phyloP scores from a whole-genome alignment of 1,284 basidiomycete species.

The Earliella scabrosa region DNA sequence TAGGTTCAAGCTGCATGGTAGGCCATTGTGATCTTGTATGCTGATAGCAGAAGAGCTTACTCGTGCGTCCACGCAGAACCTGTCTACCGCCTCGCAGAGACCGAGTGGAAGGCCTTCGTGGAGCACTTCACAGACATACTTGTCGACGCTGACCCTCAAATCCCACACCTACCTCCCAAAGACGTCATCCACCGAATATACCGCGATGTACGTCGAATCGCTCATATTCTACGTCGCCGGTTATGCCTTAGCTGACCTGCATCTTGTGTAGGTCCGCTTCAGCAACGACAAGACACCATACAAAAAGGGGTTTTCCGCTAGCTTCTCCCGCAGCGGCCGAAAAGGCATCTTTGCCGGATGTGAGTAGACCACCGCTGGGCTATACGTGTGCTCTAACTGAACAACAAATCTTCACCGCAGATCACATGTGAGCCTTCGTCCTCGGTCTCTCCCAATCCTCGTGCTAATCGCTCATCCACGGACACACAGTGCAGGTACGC shows the following conservation, averaged over 20 bases:
- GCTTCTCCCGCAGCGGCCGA: constrained; percentile 78
- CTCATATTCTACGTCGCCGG: neutral
- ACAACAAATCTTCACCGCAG: too few species aligned
- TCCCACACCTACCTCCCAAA: constrained; percentile 85
- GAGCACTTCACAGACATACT: constrained; percentile 70
- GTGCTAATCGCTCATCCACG: neutral
- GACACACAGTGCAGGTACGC: constrained; percentile 18
- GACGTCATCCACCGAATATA: constrained; percentile 88
- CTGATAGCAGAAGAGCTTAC: too few species aligned
- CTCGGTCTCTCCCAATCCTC: neutral
- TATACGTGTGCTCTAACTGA: too few species aligned
- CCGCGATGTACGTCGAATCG: constrained; percentile 63
- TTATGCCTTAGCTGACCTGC: neutral
- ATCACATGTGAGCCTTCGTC: constrained; percentile 41
- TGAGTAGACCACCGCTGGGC: constrained; percentile 45
- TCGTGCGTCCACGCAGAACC: constrained; percentile 56
- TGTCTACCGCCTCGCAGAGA: constrained; percentile 80
- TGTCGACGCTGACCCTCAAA: constrained; percentile 74
- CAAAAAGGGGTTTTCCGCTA: constrained; percentile 79
- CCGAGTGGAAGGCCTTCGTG: constrained; percentile 87
- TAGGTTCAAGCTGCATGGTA: constrained; percentile 82
- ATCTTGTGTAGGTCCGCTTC: constrained; percentile 70
- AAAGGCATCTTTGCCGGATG: constrained; percentile 82
- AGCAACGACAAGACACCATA: constrained; percentile 95
- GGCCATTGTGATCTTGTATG: constrained; percentile 8